Conservation (phyloP, 768 basidiomycete species). For the Mycena alexandri region DNA sequence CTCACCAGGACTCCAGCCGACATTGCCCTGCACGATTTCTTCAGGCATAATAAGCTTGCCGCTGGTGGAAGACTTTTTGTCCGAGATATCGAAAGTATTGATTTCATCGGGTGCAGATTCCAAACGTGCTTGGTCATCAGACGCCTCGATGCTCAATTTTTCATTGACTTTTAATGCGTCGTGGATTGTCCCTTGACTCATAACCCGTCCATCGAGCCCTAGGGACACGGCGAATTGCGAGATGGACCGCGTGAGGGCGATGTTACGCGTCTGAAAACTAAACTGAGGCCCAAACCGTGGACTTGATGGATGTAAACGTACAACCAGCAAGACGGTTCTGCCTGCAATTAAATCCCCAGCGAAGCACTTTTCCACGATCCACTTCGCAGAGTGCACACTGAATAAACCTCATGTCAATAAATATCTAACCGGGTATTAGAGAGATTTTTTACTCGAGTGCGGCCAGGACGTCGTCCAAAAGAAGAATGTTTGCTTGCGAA, state of each 20-base stretch:
- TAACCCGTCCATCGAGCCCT: conserved; percentile 55
- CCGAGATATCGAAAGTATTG: conserved; percentile 34
- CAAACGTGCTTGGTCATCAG: conserved; percentile 46
- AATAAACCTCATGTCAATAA: not conserved
- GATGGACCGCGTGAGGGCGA: conserved; percentile 54
- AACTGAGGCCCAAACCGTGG: not conserved
- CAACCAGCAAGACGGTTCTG: conserved; percentile 88
- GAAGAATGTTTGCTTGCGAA: conserved; percentile 67
- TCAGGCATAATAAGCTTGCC: conserved; percentile 75
- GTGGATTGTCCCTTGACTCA: conserved; percentile 53
- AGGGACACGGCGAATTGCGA: conserved; percentile 45
- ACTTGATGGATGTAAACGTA: conserved; percentile 34
- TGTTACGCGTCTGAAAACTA: conserved; percentile 57
- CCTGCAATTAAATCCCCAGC: conserved; percentile 82
- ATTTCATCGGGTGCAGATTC: conserved; percentile 43
- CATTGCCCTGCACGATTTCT: conserved; percentile 69
- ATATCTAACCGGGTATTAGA: not conserved
- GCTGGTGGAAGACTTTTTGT: conserved; percentile 44
- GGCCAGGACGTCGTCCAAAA: conserved; percentile 81
- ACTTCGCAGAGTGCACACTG: conserved; percentile 81
- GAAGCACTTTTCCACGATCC: conserved; percentile 85
- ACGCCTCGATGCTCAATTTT: conserved; percentile 2
- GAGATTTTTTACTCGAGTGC: conserved; percentile 58
- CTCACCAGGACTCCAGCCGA: conserved; percentile 47
- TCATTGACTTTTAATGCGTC: conserved; percentile 37